Evolutionary conservation across 1,284 basidiomycete species (phyloP).

Genomic region (Gomphus sp.): DNA sequence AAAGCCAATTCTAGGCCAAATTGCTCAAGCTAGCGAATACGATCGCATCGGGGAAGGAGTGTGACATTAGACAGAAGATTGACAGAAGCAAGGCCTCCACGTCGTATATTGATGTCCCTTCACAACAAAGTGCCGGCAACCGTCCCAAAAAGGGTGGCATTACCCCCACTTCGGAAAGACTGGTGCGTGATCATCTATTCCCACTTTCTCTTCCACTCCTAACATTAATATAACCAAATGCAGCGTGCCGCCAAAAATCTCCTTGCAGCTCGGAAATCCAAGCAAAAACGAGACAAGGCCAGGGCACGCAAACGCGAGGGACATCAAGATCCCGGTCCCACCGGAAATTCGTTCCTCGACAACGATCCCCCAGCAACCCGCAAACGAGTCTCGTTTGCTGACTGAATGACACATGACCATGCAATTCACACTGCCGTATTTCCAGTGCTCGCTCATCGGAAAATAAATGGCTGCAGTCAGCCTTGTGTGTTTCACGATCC

Average conservation of each 20-base stretch:
- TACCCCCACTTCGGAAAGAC: background rate
- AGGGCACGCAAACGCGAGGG: slow-evolving; percentile 7
- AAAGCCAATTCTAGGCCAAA: background rate
- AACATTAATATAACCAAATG: background rate
- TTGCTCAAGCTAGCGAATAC: slow-evolving; percentile 2
- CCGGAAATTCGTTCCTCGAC: background rate
- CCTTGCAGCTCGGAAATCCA: slow-evolving; percentile 4
- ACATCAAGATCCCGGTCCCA: background rate
- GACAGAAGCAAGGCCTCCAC: slow-evolving; percentile 2
- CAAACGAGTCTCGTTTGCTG: slow-evolving; percentile 4
- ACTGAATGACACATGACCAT: background rate
- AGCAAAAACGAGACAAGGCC: slow-evolving; percentile 8
- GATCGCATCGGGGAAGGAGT: slow-evolving; percentile 2
- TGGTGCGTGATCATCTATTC: background rate
- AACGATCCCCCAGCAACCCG: background rate
- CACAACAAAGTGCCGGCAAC: background rate
- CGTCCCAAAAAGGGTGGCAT: background rate
- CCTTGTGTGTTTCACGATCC: too few relatives aligned
- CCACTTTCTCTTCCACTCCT: background rate
- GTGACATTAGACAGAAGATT: slow-evolving; percentile 1
- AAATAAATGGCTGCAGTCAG: too few relatives aligned
- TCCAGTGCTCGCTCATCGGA: background rate
- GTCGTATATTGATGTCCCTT: background rate
- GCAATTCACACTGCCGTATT: background rate
- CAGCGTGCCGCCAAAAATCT: slow-evolving; percentile 8